These are phyloP conservation scores for Penicillium goetzii DNA, from an alignment of 495 filamentous ascomycete genomes.

Conservation along the genomic window DNA sequence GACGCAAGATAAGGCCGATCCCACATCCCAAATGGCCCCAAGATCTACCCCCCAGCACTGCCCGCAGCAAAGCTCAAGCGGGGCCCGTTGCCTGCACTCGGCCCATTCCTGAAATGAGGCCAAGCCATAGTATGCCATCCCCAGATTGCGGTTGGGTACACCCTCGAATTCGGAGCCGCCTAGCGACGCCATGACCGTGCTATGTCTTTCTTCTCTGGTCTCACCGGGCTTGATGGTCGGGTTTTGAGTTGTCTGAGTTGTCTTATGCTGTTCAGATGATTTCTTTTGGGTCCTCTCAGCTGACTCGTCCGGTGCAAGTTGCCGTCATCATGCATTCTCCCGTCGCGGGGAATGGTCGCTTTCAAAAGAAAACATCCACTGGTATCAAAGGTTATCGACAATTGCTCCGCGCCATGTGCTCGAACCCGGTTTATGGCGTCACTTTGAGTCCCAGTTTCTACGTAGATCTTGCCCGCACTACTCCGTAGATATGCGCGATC, in stretches of 20 bases:
- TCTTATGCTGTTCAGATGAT: constrained; percentile 13
- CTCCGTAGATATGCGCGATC: background rate
- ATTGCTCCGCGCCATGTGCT: constrained; percentile 7
- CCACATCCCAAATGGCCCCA: constrained; percentile 1
- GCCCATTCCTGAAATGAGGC: constrained; percentile 13
- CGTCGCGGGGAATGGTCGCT: background rate
- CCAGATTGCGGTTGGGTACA: constrained; percentile 2
- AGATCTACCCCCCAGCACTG: background rate
- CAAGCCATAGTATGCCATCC: constrained; percentile 5
- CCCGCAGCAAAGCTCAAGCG: background rate
- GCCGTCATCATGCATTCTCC: constrained; percentile 10
- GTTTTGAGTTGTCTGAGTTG: constrained; percentile 2
- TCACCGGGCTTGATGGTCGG: background rate
- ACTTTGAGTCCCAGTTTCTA: background rate
- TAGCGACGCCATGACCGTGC: constrained; percentile 3
- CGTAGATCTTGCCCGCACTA: background rate
- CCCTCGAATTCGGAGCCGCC: background rate
- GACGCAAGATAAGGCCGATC: constrained; percentile 14
- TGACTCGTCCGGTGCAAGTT: constrained; percentile 3
- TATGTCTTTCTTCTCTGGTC: background rate
- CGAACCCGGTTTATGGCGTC: constrained; percentile 2
- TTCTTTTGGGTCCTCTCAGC: constrained; percentile 8
- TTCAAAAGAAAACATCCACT: background rate
- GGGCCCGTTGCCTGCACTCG: background rate
- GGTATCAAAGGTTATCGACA: background rate